Evolutionary conservation across 805 yeast species (phyloP), one percentile per base, ranked within the genome.

Genomic region (Candida ficus): DNA sequence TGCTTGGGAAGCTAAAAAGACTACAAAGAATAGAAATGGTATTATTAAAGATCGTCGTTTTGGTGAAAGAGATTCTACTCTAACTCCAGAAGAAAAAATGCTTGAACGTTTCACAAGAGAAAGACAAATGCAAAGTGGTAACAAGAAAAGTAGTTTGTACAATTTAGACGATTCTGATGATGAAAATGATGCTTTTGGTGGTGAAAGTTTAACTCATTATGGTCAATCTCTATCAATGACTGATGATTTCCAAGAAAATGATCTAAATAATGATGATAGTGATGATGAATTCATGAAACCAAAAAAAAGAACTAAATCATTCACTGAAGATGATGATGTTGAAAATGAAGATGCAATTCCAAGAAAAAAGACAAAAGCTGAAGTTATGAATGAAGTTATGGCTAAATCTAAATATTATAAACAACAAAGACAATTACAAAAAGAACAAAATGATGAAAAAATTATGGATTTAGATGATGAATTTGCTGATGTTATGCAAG

Each of bases 21-120:
- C 70, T n/a, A 63, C 70, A 37, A 78, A 80, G 53, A 84, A 86
- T 50, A 84, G 75, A 58, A 78, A 71, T 29, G 96, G 97, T 38
- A 87, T 86, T 2, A 56, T 93, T 12, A 61, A 78, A 3, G 99
- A 93, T 67, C 74, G 89, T 50, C 78, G 96, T 64, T 91, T 93
- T 61, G 99, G 99, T 59, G 99, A 93, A 57, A 75, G 76, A 48
- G 82, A 87, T 61, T 60, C 68, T 7, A 61, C 68, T 35, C 56
- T 93, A 68, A 75, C 83, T n/a, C 80, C 80, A 11, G 98, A 93
- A 62, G 96, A 93, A 51, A 87, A 84, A 61, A 89, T 89, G 96
- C 75, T 93, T 64, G 96, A 84, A 57, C 80, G 99, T 67, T 93
- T 88, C 67, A 86, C 96, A 4, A 78, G 82, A 42, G 98, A 91